These are phyloP conservation scores for Trichosporon faecale DNA, from an alignment of 1,284 basidiomycete genomes.

Conservation along the genomic window DNA sequence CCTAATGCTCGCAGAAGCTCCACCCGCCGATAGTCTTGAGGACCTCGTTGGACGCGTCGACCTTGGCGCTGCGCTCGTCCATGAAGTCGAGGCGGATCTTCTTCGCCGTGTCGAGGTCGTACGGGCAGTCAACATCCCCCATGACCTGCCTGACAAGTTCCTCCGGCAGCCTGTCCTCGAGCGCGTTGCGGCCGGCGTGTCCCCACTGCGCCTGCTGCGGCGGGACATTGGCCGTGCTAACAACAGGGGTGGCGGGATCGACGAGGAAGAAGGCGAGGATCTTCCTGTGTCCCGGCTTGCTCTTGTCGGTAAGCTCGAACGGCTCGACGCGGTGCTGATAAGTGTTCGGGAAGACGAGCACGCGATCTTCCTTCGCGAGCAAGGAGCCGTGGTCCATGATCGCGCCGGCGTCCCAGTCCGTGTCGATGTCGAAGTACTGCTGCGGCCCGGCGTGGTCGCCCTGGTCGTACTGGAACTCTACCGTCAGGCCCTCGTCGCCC, in stretches of 20 bases:
- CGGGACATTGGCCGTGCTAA: conserved; percentile 19
- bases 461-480: conserved; percentile 11
- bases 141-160: conserved; percentile 12
- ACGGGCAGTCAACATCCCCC: conserved; percentile 20
- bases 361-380: conserved; percentile 6
- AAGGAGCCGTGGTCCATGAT: conserved; percentile 4
- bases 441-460: conserved; percentile 15
- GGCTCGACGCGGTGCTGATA: conserved; percentile 18
- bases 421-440: conserved; percentile 7
- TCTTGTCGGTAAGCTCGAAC: conserved; percentile 20
- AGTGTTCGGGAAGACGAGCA: conserved; percentile 21
- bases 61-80: conserved; percentile 19
- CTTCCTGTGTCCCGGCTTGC: conserved; percentile 21
- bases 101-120: conserved; percentile 16
- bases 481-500: background rate
- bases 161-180: background rate
- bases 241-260: conserved; percentile 16
- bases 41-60: background rate
- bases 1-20: conserved; percentile 23
- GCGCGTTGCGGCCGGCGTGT: background rate
- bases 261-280: conserved; percentile 27
- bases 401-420: background rate
- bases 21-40: background rate
- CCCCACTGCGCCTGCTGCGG: conserved; percentile 25
- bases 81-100: conserved; percentile 23